phyloP scores from a whole-genome alignment of 2,329 filamentous ascomycete species.

The Arthrinium phaeospermum region DNA sequence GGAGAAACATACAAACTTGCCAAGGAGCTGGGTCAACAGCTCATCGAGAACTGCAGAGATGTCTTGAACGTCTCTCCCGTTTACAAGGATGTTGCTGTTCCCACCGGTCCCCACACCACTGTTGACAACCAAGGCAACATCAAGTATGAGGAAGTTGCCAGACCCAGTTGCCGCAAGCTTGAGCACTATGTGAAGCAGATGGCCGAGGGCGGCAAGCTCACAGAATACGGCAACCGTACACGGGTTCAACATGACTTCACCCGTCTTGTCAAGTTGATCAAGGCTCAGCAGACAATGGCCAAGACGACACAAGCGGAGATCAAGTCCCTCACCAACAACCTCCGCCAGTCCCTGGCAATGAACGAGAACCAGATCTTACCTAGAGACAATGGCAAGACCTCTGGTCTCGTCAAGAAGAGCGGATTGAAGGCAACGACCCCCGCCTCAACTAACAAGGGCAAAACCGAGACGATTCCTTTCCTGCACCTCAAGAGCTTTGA shows the following conservation, averaged over 20 bases:
- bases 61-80: slow-evolving; percentile 82
- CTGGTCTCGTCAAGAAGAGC: slow-evolving; percentile 51
- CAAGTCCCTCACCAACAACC: slow-evolving; percentile 91
- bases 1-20: slow-evolving; percentile 98
- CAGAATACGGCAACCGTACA: slow-evolving; percentile 96
- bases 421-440: slow-evolving; percentile 50
- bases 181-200: slow-evolving; percentile 99
- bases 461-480: slow-evolving; percentile 97
- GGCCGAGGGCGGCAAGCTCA: slow-evolving; percentile 98
- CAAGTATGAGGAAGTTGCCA: slow-evolving; percentile 85
- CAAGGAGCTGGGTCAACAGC: slow-evolving; percentile 88
- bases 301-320: slow-evolving; percentile 97
- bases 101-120: slow-evolving; percentile 90
- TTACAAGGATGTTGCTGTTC: slow-evolving; percentile 94
- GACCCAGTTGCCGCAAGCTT: slow-evolving; percentile 90
- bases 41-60: slow-evolving; percentile 97
- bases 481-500: slow-evolving; percentile 94
- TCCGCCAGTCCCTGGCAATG: slow-evolving; percentile 93
- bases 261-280: slow-evolving; percentile 97
- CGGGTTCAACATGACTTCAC: slow-evolving; percentile 97
- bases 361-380: slow-evolving; percentile 97
- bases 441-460: slow-evolving; percentile 73
- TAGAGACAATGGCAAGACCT: slow-evolving; percentile 75
- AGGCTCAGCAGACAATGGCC: slow-evolving; percentile 96
- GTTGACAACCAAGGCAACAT: slow-evolving; percentile 92